Base-by-base conservation (phyloP, 1,139 yeast genomes). In the Hansenula lynferdii region DNA sequence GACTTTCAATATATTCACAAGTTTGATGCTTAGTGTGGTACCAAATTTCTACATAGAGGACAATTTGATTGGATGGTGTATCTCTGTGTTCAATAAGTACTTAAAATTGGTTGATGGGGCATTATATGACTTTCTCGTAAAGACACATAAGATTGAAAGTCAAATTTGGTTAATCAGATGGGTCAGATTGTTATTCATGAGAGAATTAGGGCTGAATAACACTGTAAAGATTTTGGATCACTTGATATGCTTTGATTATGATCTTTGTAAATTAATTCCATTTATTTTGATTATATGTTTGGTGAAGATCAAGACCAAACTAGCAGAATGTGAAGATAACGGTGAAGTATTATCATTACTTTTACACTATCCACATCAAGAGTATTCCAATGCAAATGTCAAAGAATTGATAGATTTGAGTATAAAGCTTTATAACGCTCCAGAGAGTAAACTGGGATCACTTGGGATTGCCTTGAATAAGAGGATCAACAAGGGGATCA, bases 101-200 rank as follows among this genome's bases (percentile, higher is more conserved):
- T 66, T 82, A 43, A 67, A 72, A 42, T 56, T 68, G 17, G 61
- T 66, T 23, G 62, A 64, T 34, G 58, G 62, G 3, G 62, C 58
- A 34, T 45, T 65, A 5, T 65, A 62, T 40, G 55, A 56, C 42
- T 56, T 70, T 41, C 60, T 72, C 45, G 68, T 71, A 62, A 75
- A 70, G 51, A 78, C 72, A 47, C 63, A 78, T 41, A 68, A 65
- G 40, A 57, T 79, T 6, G 84, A 79, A 42, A 70, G 82, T 8
- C 77, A 80, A 41, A 64, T 82, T 25, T 82, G 89, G 89, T 63
- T 80, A 17, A 76, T 82, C 22, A 59, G 89, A 40, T 82, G 80
- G 67, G 71, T 78, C 15, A 61, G 89, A 36, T 58, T 82, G 31
- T 44, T 81, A 1, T 63, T 81, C 25, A 56, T 77, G 11, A 60